phyloP scores from a whole-genome alignment of 306 rosid species.

The Trifolium dubium region DNA sequence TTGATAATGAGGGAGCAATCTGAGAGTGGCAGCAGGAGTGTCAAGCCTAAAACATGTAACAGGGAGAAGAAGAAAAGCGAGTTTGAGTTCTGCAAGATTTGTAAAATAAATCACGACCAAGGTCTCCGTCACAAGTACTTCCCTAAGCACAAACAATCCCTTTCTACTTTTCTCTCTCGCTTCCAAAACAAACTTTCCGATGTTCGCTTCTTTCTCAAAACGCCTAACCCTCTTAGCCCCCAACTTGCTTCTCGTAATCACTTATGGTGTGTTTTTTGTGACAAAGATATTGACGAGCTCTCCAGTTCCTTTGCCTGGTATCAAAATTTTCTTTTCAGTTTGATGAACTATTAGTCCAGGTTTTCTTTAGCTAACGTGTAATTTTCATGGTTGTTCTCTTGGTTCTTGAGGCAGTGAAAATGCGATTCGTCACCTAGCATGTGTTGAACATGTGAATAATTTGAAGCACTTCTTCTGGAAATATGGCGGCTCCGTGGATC shows the following conservation, averaged over 20 bases:
- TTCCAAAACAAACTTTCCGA: constrained; percentile 70
- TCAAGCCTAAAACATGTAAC: constrained; percentile 40
- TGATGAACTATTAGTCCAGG: neutral
- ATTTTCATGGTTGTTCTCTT: constrained; percentile 6
- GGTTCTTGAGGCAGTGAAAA: constrained; percentile 55
- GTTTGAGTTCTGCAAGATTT: constrained; percentile 80
- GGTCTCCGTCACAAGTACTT: constrained; percentile 87
- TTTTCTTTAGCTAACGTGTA: constrained; percentile 11
- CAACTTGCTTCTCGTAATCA: constrained; percentile 66
- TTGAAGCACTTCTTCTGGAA: constrained; percentile 91
- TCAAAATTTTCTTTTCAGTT: neutral
- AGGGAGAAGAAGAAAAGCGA: constrained; percentile 49
- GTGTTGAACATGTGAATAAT: constrained; percentile 68
- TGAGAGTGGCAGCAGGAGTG: neutral
- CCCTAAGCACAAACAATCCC: constrained; percentile 78
- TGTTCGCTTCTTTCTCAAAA: constrained; percentile 63
- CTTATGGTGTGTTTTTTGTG: constrained; percentile 89
- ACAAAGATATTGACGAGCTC: constrained; percentile 59
- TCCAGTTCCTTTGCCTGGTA: constrained; percentile 73
- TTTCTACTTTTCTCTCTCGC: constrained; percentile 73
- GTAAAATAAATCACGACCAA: constrained; percentile 78
- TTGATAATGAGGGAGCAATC: constrained; percentile 41
- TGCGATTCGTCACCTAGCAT: constrained; percentile 79
- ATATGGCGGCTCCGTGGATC: constrained; percentile 62
- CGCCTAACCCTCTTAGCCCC: constrained; percentile 56